These are phyloP conservation scores for Amyloporia xantha DNA, from an alignment of 768 basidiomycete genomes.

Conservation along the genomic window DNA sequence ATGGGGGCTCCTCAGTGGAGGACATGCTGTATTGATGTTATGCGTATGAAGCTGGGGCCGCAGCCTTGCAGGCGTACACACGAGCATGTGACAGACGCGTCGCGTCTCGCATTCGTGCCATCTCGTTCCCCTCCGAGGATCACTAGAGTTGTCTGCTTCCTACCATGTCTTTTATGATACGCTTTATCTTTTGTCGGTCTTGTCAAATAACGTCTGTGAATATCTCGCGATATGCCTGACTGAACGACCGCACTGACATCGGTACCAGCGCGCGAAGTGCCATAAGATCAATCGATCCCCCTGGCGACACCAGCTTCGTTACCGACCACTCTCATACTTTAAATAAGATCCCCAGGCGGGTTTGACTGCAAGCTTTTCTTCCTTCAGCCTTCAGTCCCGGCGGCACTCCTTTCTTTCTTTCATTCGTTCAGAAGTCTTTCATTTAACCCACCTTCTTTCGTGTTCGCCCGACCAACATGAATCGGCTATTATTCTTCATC, in stretches of 20 bases:
- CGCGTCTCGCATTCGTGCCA: too few relatives aligned
- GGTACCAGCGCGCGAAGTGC: too few relatives aligned
- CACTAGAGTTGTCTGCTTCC: too few relatives aligned
- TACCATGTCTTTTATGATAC: too few relatives aligned
- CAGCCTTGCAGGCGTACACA: neutral
- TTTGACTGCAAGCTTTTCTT: neutral
- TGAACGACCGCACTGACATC: too few relatives aligned
- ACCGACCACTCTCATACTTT: neutral
- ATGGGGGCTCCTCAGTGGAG: constrained; percentile 36
- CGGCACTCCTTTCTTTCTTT: constrained; percentile 5
- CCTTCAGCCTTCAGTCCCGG: constrained; percentile 3
- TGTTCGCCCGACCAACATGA: constrained; percentile 14
- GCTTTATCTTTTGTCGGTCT: too few relatives aligned
- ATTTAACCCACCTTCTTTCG: constrained; percentile 19
- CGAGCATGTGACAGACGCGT: neutral
- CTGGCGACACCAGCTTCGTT: neutral
- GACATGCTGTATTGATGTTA: neutral
- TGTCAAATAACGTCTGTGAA: too few relatives aligned
- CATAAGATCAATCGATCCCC: constrained; percentile 1
- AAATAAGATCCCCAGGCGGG: neutral
- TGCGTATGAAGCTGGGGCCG: neutral
- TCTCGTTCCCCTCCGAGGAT: too few relatives aligned
- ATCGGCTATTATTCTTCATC: constrained; percentile 20
- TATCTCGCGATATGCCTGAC: too few relatives aligned
- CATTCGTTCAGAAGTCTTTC: constrained; percentile 7